Evolutionary conservation across 257 asterid species (phyloP), one percentile per base, ranked within the genome.

Genomic region (Datura wrightii): DNA sequence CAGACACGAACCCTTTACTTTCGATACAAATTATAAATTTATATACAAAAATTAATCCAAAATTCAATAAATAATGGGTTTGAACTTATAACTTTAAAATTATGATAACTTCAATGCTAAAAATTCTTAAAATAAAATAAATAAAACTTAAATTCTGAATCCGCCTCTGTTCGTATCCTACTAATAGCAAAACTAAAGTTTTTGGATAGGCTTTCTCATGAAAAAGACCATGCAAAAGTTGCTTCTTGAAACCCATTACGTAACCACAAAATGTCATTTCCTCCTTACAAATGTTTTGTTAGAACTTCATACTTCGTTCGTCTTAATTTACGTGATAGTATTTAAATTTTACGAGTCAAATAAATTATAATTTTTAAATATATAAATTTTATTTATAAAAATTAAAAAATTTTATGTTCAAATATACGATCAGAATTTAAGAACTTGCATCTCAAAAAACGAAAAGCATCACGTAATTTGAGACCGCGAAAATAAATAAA

Each of bases 81-180:
- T 50, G 15, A 9, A 50, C 3, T 10, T 3, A 10, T 50, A 50
- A 50, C 3, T 9, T 50, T 10, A 50, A 0, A 50, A 50, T 10
- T 50, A 9, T 5, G 0, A 50, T 10, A 4, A 50, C 10, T 55
- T 55, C 16, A 15, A 5, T 55, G 2, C 1, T 15, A 55, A 18
- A 55, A 55, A 15, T 0, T 13, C 5, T 5, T 5, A 15, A 1
- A 5, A 55, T 55, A 5, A 15, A 18, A 56, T 18, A 56, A 16
- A 16, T 1, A 6, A 1, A 16, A 56, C 3, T 36, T 34, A 2
- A 36, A 65, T 65, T 65, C 1, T 14, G 3, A 67, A 39, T 39
- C 0, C 0, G 0, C 6, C 6, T 8, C n/a, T 1, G 4, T 24
- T 5, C n/a, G 16, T 14, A 6, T 0, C 3, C 2, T 2, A 36